Conservation (phyloP, 1,284 basidiomycete species). For the Microbotryum violaceum region DNA sequence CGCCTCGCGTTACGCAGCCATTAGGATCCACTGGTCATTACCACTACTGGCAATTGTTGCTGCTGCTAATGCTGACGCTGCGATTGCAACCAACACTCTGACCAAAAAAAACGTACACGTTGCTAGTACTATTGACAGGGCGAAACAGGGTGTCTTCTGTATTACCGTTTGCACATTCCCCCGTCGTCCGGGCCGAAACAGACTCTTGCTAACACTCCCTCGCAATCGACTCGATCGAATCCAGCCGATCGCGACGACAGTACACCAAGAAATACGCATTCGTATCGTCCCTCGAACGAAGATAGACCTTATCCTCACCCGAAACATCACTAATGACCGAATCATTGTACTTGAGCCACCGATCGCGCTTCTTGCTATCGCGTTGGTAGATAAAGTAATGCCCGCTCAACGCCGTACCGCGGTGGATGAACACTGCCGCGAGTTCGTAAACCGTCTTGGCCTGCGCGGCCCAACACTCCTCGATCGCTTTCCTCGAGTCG, state of each 20-base stretch:
- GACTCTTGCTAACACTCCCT: slow-evolving; percentile 4
- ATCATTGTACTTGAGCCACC: slow-evolving; percentile 95
- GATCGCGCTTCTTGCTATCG: slow-evolving; percentile 61
- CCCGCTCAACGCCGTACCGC: slow-evolving; percentile 55
- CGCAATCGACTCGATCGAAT: slow-evolving; percentile 25
- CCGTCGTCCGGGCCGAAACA: too few relatives aligned
- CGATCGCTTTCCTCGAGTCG: slow-evolving; percentile 50
- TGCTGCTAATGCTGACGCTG: too few relatives aligned
- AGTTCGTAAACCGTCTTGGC: slow-evolving; percentile 72
- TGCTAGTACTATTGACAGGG: too few relatives aligned
- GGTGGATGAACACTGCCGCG: slow-evolving; percentile 92
- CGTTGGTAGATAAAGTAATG: slow-evolving; percentile 86
- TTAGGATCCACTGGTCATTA: too few relatives aligned
- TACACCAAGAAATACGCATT: slow-evolving; percentile 32
- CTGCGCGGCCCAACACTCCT: slow-evolving; percentile 67
- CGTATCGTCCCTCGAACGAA: slow-evolving; percentile 23
- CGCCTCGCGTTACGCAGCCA: too few relatives aligned
- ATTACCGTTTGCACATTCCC: too few relatives aligned
- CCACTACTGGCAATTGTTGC: too few relatives aligned
- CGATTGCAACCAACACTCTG: too few relatives aligned
- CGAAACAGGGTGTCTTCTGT: too few relatives aligned
- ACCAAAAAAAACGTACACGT: too few relatives aligned
- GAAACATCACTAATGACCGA: slow-evolving; percentile 63
- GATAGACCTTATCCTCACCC: slow-evolving; percentile 54
- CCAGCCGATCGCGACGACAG: slow-evolving; percentile 20